A percentile compares a stretch with the other conserved stretches of the same genome.
Evolutionary conservation across 1,284 basidiomycete species (phyloP).

Genomic region (Golubevia pallescens): DNA sequence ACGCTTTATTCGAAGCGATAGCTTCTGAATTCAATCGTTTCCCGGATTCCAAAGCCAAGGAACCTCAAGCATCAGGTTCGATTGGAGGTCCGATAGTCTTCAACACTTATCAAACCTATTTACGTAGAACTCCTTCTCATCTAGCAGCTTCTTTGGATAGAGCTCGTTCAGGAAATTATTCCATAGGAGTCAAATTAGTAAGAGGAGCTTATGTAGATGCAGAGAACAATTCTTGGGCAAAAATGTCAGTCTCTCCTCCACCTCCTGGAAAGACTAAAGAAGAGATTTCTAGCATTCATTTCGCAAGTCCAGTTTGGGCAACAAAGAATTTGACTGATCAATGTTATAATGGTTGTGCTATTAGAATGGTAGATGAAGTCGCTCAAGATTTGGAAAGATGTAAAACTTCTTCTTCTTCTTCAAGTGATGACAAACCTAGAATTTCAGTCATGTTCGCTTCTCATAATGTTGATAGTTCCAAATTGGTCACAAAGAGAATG

Average conservation of each 20-base stretch:
- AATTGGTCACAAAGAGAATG: slow-evolving; percentile 72
- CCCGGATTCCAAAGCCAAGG: not conserved
- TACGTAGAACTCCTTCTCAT: slow-evolving; percentile 72
- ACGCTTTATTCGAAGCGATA: slow-evolving; percentile 49
- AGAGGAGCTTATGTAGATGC: slow-evolving; percentile 88
- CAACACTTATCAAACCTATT: slow-evolving; percentile 54
- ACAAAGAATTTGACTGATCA: slow-evolving; percentile 75
- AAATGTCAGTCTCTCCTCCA: slow-evolving; percentile 42
- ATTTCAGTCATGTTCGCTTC: slow-evolving; percentile 83
- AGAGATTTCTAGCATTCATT: slow-evolving; percentile 6
- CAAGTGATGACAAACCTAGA: slow-evolving; percentile 58
- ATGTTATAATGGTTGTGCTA: slow-evolving; percentile 77
- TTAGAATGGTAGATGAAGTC: slow-evolving; percentile 72
- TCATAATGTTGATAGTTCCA: slow-evolving; percentile 77
- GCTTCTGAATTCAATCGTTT: slow-evolving; percentile 44
- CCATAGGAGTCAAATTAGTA: slow-evolving; percentile 90
- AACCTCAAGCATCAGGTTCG: not conserved
- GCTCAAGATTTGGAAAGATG: slow-evolving; percentile 38
- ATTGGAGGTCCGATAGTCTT: slow-evolving; percentile 33
- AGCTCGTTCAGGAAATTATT: slow-evolving; percentile 75
- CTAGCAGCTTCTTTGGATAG: slow-evolving; percentile 74
- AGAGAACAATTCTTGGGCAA: slow-evolving; percentile 68
- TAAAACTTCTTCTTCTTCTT: slow-evolving; percentile 4
- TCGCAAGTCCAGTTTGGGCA: slow-evolving; percentile 66
- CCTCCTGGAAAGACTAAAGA: slow-evolving; percentile 33